Percentiles rank a stretch among this genome's conserved stretches.
These are phyloP conservation scores for Sorghum bicolor DNA, from an alignment of 176 grass and related monocot species.

Conservation along the genomic window DNA sequence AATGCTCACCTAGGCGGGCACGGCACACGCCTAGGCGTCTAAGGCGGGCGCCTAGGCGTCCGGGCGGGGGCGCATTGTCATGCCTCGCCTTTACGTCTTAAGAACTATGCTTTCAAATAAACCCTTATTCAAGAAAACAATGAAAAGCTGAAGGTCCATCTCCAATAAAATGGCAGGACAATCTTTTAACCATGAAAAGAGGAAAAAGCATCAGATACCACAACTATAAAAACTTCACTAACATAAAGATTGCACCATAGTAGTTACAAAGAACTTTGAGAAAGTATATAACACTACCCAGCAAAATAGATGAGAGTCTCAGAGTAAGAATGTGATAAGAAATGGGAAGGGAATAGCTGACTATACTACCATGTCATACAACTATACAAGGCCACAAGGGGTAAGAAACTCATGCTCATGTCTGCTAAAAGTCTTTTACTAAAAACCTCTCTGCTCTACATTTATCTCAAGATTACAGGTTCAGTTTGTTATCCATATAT, in stretches of 20 bases:
- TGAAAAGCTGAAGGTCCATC: background rate
- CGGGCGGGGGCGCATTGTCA: too few relatives aligned
- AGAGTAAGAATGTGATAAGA: background rate
- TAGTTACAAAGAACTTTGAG: background rate
- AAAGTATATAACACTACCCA: background rate
- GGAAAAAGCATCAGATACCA: background rate
- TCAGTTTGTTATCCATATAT: slow-evolving; percentile 17
- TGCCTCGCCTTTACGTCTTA: too few relatives aligned
- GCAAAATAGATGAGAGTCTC: background rate
- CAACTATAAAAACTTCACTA: background rate
- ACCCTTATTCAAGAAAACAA: background rate
- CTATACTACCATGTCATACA: background rate
- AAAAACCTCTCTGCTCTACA: background rate
- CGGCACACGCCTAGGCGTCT: too few relatives aligned
- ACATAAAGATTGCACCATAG: background rate
- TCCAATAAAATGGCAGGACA: background rate
- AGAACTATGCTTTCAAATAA: background rate
- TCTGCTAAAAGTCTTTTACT: background rate
- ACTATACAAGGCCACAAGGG: background rate
- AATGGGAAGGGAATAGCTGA: background rate
- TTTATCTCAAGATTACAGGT: background rate
- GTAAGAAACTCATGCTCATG: background rate
- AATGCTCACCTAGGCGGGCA: too few relatives aligned
- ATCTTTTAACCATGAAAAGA: background rate
- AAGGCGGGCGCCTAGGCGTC: too few relatives aligned